A percentile compares a stretch with the other conserved stretches of the same genome.
Evolutionary conservation across 148 eudicot species (phyloP).

Genomic region (Heliosperma pusillum): DNA sequence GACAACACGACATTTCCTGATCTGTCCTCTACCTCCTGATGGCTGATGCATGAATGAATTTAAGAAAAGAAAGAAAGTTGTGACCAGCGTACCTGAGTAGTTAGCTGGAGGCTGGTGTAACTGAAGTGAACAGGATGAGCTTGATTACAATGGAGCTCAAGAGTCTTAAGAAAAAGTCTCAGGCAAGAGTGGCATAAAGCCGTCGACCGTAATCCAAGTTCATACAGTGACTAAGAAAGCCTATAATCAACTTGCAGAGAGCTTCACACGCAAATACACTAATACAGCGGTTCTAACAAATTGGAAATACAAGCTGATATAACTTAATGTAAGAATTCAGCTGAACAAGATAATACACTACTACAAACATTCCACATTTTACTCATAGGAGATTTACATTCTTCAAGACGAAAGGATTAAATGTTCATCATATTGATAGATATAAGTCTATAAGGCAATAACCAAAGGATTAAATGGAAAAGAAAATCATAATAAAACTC

Average conservation of each 20-base stretch:
- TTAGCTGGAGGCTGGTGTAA: neutral
- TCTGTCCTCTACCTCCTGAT: neutral
- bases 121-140: neutral
- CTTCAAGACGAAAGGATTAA: neutral
- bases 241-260: slow-evolving; percentile 2
- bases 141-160: neutral
- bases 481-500: neutral
- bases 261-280: neutral
- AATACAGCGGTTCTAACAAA: neutral
- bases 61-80: neutral
- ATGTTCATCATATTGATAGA: neutral
- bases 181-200: neutral
- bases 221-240: neutral
- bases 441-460: neutral
- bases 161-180: neutral
- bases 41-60: neutral
- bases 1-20: no score
- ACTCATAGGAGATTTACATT: neutral
- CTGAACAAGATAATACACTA: neutral
- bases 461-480: neutral
- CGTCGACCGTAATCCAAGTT: neutral
- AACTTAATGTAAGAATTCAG: neutral
- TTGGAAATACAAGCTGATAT: neutral
- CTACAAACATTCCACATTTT: neutral
- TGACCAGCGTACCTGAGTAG: neutral